Evolutionary conservation across 305 asterid species (phyloP), one percentile per base, ranked within the genome.

Genomic region (Lippia alba): DNA sequence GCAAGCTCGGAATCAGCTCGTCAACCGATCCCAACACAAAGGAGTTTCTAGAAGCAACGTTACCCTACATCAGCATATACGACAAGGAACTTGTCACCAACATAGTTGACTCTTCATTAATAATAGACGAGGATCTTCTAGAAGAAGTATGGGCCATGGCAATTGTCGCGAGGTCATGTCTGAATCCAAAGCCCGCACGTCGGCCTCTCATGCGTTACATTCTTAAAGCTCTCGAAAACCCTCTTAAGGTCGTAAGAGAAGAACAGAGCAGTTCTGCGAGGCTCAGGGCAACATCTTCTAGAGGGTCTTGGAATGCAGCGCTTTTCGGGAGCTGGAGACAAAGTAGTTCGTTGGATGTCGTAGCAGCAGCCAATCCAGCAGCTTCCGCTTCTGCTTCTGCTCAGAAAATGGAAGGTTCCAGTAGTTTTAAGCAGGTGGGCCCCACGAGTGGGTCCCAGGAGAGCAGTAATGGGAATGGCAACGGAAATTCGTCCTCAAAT

Each of bases 181-280:
- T 87, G 20, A 75, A 76, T 44, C 88, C 90, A 10, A 79, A 74
- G 72, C 82, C 88, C 4, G 49, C 64, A 0, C 59, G 83, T 24
- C 80, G 92, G 0, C 92, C 88, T 17, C 75, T 79, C 55, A 85
- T 84, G 86, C 82, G 89, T 19, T 86, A 91, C 74, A 84, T 93
- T 51, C 97, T 93, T 46, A 93, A 84, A 86, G 98, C 97, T 15
- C 66, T 91, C 59, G 98, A 93, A 74, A 90, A 92, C 72, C 98
- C 98, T 67, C 70, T 90, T 19, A 92, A 90, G 80, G 97, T 92
- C 7, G 97, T 90, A 40, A 83, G 98, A 76, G 96, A 87, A 59
- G 96, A 92, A 17, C 83, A 77, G 75, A 70, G 80, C 6, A 71
- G 94, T 71, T 88, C 96, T 0, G 94, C 84, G 2, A 78, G 97